Evolutionary conservation across 1,284 basidiomycete genomes (phyloP).

Genomic region (Puccinia horiana): DNA sequence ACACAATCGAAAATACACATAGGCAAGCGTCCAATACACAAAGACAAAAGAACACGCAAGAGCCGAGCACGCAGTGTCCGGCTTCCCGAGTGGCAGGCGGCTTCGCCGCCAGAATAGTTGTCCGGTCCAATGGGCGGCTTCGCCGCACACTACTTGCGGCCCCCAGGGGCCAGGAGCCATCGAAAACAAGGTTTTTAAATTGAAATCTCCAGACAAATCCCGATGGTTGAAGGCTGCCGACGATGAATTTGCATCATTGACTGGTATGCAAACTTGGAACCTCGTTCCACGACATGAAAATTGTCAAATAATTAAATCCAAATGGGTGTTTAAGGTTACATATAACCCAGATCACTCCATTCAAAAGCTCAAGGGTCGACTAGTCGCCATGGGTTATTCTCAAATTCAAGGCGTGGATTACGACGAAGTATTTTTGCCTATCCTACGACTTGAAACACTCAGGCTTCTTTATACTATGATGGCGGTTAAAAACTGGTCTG

Average conservation of each 20-base stretch:
- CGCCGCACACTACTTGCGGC: too few species aligned
- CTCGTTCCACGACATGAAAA: background rate
- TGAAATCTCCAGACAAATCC: background rate
- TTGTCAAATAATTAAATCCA: background rate
- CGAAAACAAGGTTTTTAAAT: too few species aligned
- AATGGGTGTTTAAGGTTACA: constrained; percentile 30
- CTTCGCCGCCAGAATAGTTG: too few species aligned
- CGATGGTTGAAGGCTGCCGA: constrained; percentile 6
- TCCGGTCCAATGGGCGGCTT: too few species aligned
- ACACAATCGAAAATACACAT: too few species aligned
- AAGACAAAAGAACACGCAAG: too few species aligned
- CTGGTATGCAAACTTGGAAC: constrained; percentile 4
- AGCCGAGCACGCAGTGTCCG: too few species aligned
- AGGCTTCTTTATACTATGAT: background rate
- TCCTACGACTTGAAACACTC: background rate
- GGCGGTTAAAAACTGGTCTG: background rate
- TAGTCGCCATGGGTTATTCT: too few species aligned
- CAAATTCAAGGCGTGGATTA: constrained; percentile 15
- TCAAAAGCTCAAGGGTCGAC: too few species aligned
- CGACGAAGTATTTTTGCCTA: background rate
- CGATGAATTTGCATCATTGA: background rate
- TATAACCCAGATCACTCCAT: background rate
- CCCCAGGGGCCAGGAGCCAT: too few species aligned
- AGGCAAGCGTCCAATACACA: too few species aligned
- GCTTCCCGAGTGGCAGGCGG: too few species aligned